These are phyloP conservation scores for Starmerella floricola DNA, from an alignment of 805 yeast species.

Conservation along the genomic window DNA sequence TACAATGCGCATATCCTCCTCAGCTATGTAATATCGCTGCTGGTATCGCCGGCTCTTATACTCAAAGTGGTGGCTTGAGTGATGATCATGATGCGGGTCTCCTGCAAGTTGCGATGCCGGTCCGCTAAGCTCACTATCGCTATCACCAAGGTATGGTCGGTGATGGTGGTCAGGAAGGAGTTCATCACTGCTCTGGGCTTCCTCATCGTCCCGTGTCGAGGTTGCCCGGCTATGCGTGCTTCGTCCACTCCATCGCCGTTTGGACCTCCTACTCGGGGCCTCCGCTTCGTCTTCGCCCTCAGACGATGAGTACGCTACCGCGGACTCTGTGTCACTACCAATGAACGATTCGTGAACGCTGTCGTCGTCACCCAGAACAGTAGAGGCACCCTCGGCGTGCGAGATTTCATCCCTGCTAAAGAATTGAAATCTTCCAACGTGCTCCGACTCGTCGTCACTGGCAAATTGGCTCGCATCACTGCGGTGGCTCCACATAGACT, in stretches of 20 bases:
- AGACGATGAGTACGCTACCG: constrained; percentile 3
- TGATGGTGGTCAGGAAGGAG: constrained; percentile 2
- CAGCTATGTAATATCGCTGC: constrained; percentile 86
- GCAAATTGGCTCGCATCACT: constrained; percentile 8
- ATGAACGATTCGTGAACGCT: constrained; percentile 21
- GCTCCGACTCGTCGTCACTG: constrained; percentile 9
- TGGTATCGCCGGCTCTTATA: constrained; percentile 24
- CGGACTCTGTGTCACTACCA: constrained; percentile 1
- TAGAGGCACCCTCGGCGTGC: constrained; percentile 69
- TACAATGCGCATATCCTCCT: constrained; percentile 88
- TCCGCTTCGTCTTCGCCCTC: constrained; percentile 1
- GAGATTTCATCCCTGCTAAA: constrained; percentile 76
- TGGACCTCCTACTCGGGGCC: background rate
- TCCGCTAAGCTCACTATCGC: constrained; percentile 1
- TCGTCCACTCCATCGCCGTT: background rate
- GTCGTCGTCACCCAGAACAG: constrained; percentile 42
- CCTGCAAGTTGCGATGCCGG: background rate
- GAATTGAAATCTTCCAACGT: constrained; percentile 43
- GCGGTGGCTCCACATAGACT: constrained; percentile 13
- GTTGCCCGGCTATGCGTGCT: background rate
- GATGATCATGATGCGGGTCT: background rate
- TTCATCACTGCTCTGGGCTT: background rate
- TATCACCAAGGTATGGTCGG: constrained; percentile 3
- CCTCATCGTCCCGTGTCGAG: background rate
- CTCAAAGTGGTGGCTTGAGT: constrained; percentile 2